Percentiles rank a stretch among this genome's conserved stretches.
phyloP scores from a whole-genome alignment of 352 stramenopile genomes.

The Phytophthora vignae region DNA sequence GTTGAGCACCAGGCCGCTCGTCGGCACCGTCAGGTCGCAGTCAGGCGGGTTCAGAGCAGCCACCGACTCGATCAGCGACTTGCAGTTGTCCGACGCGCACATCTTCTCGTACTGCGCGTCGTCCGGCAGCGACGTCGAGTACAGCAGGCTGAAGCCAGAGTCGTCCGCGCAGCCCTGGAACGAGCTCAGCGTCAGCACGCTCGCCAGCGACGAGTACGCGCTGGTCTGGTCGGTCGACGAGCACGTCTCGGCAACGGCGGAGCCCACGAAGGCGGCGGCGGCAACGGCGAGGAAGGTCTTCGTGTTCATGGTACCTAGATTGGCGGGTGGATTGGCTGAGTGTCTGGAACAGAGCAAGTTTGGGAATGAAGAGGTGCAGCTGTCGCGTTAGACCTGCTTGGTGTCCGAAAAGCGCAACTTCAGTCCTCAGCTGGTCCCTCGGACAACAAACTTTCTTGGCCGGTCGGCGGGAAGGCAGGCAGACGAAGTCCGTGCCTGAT shows the following conservation, averaged over 20 bases:
- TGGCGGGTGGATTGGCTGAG: no score
- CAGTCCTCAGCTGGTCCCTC: no score
- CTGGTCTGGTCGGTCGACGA: constrained; percentile 28
- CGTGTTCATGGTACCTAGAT: constrained; percentile 28
- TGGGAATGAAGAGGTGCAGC: no score
- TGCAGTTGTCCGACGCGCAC: constrained; percentile 35
- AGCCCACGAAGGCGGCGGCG: constrained; percentile 27
- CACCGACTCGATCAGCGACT: constrained; percentile 25
- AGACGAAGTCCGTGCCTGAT: no score
- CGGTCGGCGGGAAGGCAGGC: no score
- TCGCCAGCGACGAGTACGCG: constrained; percentile 40
- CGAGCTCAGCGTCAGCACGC: constrained; percentile 29
- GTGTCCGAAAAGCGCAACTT: no score
- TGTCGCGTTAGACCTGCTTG: no score
- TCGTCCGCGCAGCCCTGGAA: constrained; percentile 35
- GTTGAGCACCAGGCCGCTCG: constrained; percentile 30
- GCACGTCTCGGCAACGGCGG: constrained; percentile 19
- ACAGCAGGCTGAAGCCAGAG: constrained; percentile 42
- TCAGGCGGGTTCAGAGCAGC: neutral
- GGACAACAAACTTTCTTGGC: no score
- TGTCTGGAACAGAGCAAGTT: no score
- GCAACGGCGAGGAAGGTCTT: constrained; percentile 30
- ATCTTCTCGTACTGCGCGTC: constrained; percentile 33
- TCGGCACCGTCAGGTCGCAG: constrained; percentile 29
- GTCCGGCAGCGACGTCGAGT: constrained; percentile 35